Conservation (phyloP, 192 early-diverging fungal genomes). For the Coemansia javaensis region DNA sequence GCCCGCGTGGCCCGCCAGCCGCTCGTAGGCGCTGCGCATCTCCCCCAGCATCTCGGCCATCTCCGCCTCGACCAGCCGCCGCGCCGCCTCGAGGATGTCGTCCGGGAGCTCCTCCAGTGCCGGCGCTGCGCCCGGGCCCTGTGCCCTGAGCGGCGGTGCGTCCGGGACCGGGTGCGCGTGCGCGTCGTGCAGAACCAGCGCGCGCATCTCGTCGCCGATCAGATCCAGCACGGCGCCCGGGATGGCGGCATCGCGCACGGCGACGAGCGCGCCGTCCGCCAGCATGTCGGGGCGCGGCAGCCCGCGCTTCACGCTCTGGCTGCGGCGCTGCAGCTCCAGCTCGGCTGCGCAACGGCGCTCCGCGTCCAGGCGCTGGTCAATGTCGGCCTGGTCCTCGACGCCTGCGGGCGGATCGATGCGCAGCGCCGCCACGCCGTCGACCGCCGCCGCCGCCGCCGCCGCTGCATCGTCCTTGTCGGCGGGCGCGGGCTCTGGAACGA, state of each 20-base stretch:
- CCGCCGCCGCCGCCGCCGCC: conserved; percentile 13
- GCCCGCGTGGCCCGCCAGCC: conserved; percentile 9
- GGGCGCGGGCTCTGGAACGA: conserved; percentile 73
- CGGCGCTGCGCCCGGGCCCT: conserved; percentile 4
- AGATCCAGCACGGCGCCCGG: conserved; percentile 50
- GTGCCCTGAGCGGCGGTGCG: conserved; percentile 47
- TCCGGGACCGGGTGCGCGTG: conserved; percentile 64
- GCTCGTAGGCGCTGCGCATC: conserved; percentile 5
- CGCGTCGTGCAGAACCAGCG: conserved; percentile 67
- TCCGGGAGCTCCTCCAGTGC: conserved; percentile 57
- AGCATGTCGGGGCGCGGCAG: conserved; percentile 66
- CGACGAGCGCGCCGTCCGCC: conserved; percentile 10
- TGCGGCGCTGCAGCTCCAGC: conserved; percentile 54
- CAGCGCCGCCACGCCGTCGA: conserved; percentile 13
- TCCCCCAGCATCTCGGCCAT: conserved; percentile 13
- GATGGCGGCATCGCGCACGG: conserved; percentile 13
- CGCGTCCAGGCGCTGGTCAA: conserved; percentile 57
- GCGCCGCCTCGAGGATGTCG: conserved; percentile 56
- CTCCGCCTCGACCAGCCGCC: conserved; percentile 53
- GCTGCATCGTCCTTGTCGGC: no score
- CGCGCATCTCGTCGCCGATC: conserved; percentile 69
- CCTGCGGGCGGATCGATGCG: not conserved
- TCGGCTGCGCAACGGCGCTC: conserved; percentile 52
- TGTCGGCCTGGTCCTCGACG: conserved; percentile 69
- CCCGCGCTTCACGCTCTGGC: conserved; percentile 67